Evolutionary conservation across 2,329 filamentous ascomycete genomes (phyloP).

Genomic region (Xylariaceae sp.): DNA sequence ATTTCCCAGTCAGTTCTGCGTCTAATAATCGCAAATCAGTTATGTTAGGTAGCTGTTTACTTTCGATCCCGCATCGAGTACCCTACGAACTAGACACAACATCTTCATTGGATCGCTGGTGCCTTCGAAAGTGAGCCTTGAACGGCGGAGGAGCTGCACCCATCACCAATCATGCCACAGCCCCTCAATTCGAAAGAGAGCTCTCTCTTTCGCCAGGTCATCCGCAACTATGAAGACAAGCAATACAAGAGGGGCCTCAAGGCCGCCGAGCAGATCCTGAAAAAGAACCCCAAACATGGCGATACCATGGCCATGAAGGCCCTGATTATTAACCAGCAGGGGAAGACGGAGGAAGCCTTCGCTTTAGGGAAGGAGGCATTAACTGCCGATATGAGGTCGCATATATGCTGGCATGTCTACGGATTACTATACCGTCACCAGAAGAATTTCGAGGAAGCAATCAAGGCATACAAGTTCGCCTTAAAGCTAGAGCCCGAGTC

Average conservation of each 20-base stretch:
- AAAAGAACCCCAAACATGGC: conserved; percentile 93
- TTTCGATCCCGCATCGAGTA: conserved; percentile 1
- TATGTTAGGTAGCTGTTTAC: conserved; percentile 9
- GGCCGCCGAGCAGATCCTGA: conserved; percentile 92
- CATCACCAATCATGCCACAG: conserved; percentile 62
- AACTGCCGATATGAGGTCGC: conserved; percentile 96
- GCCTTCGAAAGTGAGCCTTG: background rate
- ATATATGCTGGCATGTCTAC: conserved; percentile 99
- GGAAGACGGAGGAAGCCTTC: conserved; percentile 93
- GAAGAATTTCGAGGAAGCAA: conserved; percentile 98
- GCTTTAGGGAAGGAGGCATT: conserved; percentile 88
- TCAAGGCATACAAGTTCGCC: conserved; percentile 98
- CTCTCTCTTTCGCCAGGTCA: conserved; percentile 90
- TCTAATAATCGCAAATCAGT: background rate
- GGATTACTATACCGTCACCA: conserved; percentile 88
- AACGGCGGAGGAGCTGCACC: conserved; percentile 18
- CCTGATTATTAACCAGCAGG: conserved; percentile 89
- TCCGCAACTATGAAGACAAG: conserved; percentile 96
- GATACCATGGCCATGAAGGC: conserved; percentile 99
- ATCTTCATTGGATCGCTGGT: background rate
- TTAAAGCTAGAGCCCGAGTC: conserved; percentile 92
- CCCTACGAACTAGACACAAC: background rate
- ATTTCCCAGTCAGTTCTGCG: background rate
- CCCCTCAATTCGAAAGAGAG: conserved; percentile 83
- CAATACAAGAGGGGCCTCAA: conserved; percentile 96